These are phyloP conservation scores for Nicotiana attenuata DNA, from an alignment of 257 asterid species.

Conservation along the genomic window DNA sequence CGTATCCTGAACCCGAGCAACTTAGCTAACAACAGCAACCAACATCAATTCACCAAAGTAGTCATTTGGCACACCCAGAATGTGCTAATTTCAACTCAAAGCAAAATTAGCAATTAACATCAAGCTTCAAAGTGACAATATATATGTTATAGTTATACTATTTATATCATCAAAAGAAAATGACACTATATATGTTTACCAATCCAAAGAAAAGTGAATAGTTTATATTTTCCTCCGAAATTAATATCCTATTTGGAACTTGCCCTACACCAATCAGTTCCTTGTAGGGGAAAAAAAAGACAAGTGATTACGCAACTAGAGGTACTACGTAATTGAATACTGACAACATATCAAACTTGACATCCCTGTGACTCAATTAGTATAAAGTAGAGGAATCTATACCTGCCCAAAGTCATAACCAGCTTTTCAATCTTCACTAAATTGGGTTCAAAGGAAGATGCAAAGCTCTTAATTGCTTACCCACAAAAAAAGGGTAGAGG, in stretches of 20 bases:
- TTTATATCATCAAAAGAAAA: constrained; percentile 1
- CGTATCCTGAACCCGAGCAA: no score
- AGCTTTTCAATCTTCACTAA: no score
- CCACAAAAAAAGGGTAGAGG: neutral
- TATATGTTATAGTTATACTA: neutral
- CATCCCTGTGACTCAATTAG: neutral
- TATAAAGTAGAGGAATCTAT: no score
- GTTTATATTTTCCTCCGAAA: neutral
- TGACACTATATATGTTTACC: neutral
- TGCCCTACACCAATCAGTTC: neutral
- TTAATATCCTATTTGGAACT: constrained; percentile 3
- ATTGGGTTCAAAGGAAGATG: no score
- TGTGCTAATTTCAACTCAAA: neutral
- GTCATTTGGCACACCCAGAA: neutral
- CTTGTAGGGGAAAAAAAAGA: neutral
- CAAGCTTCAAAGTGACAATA: neutral
- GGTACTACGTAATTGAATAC: neutral
- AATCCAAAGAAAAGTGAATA: neutral
- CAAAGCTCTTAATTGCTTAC: no score
- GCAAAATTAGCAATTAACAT: neutral
- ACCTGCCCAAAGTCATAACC: no score
- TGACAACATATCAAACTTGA: neutral
- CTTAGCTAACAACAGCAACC: no score
- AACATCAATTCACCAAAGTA: neutral
- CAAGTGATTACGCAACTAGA: neutral